These are phyloP conservation scores for Actinomortierella wolfii DNA, from an alignment of 371 early-diverging fungal species.

Conservation along the genomic window DNA sequence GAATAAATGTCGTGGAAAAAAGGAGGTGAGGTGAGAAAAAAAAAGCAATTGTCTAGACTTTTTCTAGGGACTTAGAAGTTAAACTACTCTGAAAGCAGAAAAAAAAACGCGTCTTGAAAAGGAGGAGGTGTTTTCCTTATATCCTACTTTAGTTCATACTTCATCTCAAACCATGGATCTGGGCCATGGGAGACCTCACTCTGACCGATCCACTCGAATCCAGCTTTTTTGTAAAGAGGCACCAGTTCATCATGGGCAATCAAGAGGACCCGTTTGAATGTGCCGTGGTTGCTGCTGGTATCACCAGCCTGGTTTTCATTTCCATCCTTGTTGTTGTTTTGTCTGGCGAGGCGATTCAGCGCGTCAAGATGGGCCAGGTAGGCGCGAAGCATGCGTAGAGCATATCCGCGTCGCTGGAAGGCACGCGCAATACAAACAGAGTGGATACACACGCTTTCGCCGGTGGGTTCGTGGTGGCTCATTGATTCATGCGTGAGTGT, in stretches of 20 bases:
- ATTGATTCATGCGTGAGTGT: constrained; percentile 71
- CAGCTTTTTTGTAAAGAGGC: constrained; percentile 64
- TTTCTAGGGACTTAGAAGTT: no score
- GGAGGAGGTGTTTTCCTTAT: no score
- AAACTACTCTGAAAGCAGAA: no score
- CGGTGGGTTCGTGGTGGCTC: constrained; percentile 62
- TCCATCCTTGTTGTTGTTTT: neutral
- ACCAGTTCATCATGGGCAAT: constrained; percentile 60
- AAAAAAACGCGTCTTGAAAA: no score
- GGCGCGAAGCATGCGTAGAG: constrained; percentile 50
- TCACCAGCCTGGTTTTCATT: constrained; percentile 17
- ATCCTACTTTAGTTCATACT: neutral
- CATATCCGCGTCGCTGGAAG: constrained; percentile 63
- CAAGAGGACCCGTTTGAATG: constrained; percentile 52
- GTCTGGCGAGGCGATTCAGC: neutral
- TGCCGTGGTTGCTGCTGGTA: no score
- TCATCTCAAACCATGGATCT: constrained; percentile 60
- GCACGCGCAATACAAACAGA: constrained; percentile 66
- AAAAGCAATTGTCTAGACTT: no score
- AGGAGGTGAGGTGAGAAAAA: no score
- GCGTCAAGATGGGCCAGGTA: constrained; percentile 50
- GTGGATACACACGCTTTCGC: constrained; percentile 69
- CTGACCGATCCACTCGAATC: constrained; percentile 59
- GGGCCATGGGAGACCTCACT: constrained; percentile 71
- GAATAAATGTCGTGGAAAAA: no score